Percentiles rank a stretch among this genome's conserved stretches.
Conservation (phyloP, 306 rosid species). For the Cercis canadensis region DNA sequence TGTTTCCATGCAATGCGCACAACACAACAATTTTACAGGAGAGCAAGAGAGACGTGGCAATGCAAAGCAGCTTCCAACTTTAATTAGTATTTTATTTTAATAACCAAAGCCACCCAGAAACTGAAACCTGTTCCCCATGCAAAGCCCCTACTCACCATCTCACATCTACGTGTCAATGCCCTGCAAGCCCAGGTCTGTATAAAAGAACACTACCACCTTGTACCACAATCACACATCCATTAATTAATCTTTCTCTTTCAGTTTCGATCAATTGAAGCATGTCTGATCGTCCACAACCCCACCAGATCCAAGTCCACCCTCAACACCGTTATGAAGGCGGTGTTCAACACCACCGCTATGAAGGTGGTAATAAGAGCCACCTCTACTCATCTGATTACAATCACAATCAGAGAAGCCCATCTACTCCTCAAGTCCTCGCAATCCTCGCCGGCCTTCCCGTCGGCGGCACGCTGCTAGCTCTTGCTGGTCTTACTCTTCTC, state of each 20-base stretch:
- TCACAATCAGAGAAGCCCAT: slow-evolving; percentile 38
- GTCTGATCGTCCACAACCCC: slow-evolving; percentile 72
- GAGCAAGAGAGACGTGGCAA: too few relatives aligned
- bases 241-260: too few relatives aligned
- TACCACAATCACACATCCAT: too few relatives aligned
- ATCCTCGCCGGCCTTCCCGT: slow-evolving; percentile 54
- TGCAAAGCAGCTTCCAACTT: too few relatives aligned
- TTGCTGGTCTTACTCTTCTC: slow-evolving; percentile 58
- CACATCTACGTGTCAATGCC: slow-evolving; percentile 63
- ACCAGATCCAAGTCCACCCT: slow-evolving; percentile 71
- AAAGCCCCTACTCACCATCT: slow-evolving; percentile 65
- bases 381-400: too few relatives aligned
- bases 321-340: slow-evolving; percentile 40
- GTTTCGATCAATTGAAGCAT: slow-evolving; percentile 42
- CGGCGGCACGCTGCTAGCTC: slow-evolving; percentile 58
- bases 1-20: too few relatives aligned
- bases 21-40: neutral
- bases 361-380: neutral
- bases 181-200: slow-evolving; percentile 29
- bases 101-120: slow-evolving; percentile 10
- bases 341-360: neutral
- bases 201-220: too few relatives aligned
- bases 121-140: slow-evolving; percentile 89
- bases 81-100: too few relatives aligned
- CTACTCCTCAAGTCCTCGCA: slow-evolving; percentile 51